Evolutionary conservation across 1,284 basidiomycete genomes (phyloP), one percentile per base, ranked within the genome.

Genomic region (Ustilago curta): DNA sequence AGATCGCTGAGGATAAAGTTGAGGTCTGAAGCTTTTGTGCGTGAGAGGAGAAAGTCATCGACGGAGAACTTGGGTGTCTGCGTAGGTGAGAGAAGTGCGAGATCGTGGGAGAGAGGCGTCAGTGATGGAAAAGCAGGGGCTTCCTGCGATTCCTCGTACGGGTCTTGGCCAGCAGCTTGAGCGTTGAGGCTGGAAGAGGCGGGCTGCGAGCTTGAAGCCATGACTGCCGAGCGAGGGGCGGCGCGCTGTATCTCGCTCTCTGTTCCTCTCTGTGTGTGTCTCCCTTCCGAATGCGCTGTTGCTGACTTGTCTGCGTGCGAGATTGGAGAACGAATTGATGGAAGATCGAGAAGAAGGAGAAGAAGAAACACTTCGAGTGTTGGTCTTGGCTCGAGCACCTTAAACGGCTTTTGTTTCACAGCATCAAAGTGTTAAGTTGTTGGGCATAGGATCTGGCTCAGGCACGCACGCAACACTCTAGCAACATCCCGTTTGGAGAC

Each of bases 1-100:
- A 99, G 88, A 83, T 99, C 95, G 18, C 89, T 86, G 57, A 94
- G 91, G 39, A 97, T 88, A 84, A 96, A 94, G 48, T 92, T 91
- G 14, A 97, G 88, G 11, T 81, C 77, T n/a, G 94, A 92, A 0
- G 92, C 93, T 80, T 94, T 91, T 37, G 92, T 89, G 49, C 95
- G 90, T 8, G 93, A 94, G 39, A 95, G 89, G 11, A 97, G 89
- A 85, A 98, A 97, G 2, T 90, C 88, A 82, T 97, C 94, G 29
- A 93, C 91, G 79, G 93, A 88, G 86, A 95, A 98, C 8, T 35
- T 58, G 8, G 76, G 59, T 3, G 74, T 43, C 5, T 58, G 40
- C 2, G 89, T 86, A 0, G 90, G 88, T 3, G 88, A 89, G 31
- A 97, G 88, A 70, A 91, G 89, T 7, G 90, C 87, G 83, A 95